Evolutionary conservation across 305 asterid genomes (phyloP).

Genomic region (Fraxinus angustifolia): DNA sequence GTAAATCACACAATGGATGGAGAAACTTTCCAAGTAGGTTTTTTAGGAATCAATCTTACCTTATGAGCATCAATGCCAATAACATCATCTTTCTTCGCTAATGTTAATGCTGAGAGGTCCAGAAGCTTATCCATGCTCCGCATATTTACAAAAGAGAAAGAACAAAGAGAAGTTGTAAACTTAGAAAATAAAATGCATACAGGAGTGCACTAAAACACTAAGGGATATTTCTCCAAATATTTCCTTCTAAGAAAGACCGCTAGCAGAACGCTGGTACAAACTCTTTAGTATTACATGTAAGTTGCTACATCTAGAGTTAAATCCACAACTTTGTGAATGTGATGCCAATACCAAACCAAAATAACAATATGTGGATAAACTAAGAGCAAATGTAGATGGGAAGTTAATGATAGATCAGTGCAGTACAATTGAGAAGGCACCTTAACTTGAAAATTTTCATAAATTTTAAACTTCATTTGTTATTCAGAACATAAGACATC

Average conservation of each 20-base stretch:
- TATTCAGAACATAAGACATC: not conserved
- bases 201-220: not conserved
- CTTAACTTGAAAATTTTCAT: conserved; percentile 11
- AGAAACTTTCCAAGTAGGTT: not conserved
- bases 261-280: not conserved
- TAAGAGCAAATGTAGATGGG: not conserved
- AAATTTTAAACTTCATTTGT: not conserved
- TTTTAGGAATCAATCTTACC: conserved; percentile 31
- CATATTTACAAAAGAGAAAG: conserved; percentile 22
- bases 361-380: conserved; percentile 4
- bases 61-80: conserved; percentile 32
- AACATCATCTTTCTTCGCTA: conserved; percentile 62
- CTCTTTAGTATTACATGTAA: not conserved
- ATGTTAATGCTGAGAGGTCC: conserved; percentile 50
- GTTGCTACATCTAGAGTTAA: not conserved
- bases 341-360: not conserved
- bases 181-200: conserved; percentile 7
- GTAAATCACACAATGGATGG: conserved; percentile 15
- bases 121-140: conserved; percentile 81
- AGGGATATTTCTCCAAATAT: not conserved
- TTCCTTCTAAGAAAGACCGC: conserved; percentile 14
- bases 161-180: conserved; percentile 12
- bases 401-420: not conserved
- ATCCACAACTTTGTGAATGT: not conserved
- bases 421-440: not conserved